Evolutionary conservation across 805 yeast species (phyloP).

Genomic region (Metschnikowia picachoensis): DNA sequence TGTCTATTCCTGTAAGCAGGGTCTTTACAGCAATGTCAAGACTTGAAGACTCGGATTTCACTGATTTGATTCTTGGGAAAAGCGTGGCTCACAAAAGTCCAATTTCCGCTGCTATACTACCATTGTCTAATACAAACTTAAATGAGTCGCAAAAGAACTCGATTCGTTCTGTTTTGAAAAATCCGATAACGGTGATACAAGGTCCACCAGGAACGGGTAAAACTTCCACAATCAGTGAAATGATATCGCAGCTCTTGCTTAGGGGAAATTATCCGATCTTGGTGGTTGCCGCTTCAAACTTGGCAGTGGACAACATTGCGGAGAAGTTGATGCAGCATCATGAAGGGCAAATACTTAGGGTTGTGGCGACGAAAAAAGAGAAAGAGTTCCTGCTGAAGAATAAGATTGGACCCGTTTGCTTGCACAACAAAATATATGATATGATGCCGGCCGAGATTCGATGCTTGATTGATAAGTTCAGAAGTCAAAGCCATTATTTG

Average conservation of each 20-base stretch:
- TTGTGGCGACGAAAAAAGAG: not conserved
- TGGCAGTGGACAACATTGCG: constrained; percentile 90
- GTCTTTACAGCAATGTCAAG: not conserved
- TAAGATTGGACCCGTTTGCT: not conserved
- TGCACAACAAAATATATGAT: not conserved
- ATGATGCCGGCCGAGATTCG: too few species aligned
- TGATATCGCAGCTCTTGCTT: constrained; percentile 68
- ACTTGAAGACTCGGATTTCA: not conserved
- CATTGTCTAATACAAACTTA: constrained; percentile 23
- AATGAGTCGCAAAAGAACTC: constrained; percentile 80
- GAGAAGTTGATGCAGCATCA: constrained; percentile 54
- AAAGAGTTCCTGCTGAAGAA: not conserved
- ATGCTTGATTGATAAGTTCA: too few species aligned
- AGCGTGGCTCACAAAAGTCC: constrained; percentile 15
- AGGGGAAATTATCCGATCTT: constrained; percentile 60
- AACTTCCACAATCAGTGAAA: constrained; percentile 87
- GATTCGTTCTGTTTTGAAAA: constrained; percentile 33
- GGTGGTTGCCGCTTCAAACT: constrained; percentile 93
- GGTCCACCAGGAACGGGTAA: constrained; percentile 97
- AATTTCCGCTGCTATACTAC: not conserved
- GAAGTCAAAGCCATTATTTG: too few species aligned
- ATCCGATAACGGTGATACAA: constrained; percentile 37
- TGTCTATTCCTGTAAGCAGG: not conserved
- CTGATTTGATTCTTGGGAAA: not conserved
- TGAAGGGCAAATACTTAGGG: not conserved